Base-by-base conservation (phyloP, 768 basidiomycete genomes). In the Mycena belliarum region DNA sequence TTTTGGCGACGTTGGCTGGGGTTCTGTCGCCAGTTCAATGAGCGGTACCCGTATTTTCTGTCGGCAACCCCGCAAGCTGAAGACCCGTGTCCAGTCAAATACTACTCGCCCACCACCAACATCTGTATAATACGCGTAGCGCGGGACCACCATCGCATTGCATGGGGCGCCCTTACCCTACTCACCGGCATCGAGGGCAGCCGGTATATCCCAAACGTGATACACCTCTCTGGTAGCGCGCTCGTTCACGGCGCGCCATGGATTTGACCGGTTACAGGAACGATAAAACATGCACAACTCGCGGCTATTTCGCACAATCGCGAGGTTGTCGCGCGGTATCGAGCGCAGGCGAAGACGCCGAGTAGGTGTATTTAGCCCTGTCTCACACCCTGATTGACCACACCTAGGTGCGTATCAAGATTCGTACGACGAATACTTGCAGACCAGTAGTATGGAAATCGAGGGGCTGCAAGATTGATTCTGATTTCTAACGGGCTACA, bases 1-100 rank as follows among this genome's bases (percentile, higher is more conserved):
- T 64, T 95, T 93, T 67, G 93, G 93, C 3, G 91, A 94, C 67
- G 77, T 83, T 0, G 93, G 92, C 6, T 95, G 92, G 93, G 93
- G 93, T 24, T 81, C 87, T 11, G 83, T 95, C 3, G 88, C 83
- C 0, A 69, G 82, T 33, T 88, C 87, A 4, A 73, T 95, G 56
- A 85, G 79, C 21, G 87, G 93, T 90, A 2, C 18, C 49, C 33
- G n/a, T n/a, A n/a, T n/a, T 25, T 51, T 51, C 53, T 23, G 16
- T 21, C 26, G 40, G 28, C 24, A 32, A 21, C 52, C 12, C 33
- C 11, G 37, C 12, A 12, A 6, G 25, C 35, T 62, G 47, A 62
- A 55, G 35, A 56, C 20, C n/a, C 44, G n/a, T 21, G n/a, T 28
- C 11, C 28, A 29, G 46, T 47, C 28, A 93, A 94, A 70, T 95